Evolutionary conservation across 164 flowering plant genomes (phyloP).

Genomic region (Pachysandra terminalis): DNA sequence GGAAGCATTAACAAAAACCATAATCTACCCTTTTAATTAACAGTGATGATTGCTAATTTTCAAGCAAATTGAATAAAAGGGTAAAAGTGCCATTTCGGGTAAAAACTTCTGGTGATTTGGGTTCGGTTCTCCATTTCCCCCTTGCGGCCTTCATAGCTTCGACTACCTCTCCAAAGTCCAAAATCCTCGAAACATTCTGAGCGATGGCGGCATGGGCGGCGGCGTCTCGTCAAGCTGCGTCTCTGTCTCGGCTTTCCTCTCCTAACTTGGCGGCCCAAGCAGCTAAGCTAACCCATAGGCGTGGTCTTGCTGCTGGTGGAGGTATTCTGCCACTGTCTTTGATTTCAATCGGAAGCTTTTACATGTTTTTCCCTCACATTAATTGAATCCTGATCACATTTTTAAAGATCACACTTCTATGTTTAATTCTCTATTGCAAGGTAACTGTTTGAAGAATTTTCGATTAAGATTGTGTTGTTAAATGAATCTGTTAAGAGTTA

Average conservation of each 20-base stretch:
- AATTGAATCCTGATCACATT: background rate
- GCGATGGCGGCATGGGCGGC: conserved; percentile 25
- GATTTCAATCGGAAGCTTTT: background rate
- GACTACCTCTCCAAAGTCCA: background rate
- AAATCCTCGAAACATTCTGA: background rate
- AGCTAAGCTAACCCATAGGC: conserved; percentile 33
- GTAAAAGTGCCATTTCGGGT: background rate
- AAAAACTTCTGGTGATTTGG: too few species aligned
- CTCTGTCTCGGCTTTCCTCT: conserved; percentile 22
- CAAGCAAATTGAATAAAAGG: too few species aligned
- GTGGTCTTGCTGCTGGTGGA: conserved; percentile 51
- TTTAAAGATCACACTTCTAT: background rate
- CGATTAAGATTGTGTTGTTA: too few species aligned
- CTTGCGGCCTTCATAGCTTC: too few species aligned
- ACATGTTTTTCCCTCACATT: background rate
- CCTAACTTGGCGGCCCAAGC: conserved; percentile 21
- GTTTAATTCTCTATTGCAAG: too few species aligned
- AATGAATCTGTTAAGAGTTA: too few species aligned
- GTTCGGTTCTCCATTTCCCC: too few species aligned
- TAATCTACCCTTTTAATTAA: too few species aligned
- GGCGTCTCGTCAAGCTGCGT: conserved; percentile 31
- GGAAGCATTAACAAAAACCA: too few species aligned
- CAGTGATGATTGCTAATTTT: too few species aligned
- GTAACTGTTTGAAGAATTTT: too few species aligned
- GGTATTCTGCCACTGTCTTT: conserved; percentile 22